Base-by-base conservation (phyloP, 1,284 basidiomycete species). In the Cutaneotrichosporon spelunceum region DNA sequence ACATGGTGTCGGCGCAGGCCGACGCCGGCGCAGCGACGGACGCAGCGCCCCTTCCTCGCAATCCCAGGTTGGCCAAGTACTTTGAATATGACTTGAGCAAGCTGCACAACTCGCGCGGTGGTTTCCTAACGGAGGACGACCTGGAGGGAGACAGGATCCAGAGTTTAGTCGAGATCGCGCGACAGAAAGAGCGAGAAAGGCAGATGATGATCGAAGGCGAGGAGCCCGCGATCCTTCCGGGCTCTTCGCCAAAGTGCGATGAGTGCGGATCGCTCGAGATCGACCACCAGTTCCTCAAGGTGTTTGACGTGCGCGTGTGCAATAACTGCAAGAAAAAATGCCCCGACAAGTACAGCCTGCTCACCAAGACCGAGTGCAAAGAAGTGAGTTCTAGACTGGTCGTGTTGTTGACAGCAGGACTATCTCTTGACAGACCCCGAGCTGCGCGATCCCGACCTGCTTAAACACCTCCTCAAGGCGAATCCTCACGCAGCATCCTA, bases 311-410 rank as follows among this genome's bases (percentile, higher is more conserved):
- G 73, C 74, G 86, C 21, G 91, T 99, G 2, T 99, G 95, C 80
- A 88, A 88, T 67, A 86, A 84, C 67, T 98, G 94, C 80, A 91
- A 93, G 80, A 87, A 92, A 70, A 87, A 89, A 67, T 84, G 86
- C 56, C 91, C 92, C 9, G 94, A 98, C 72, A 88, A 88, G 76
- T 99, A 97, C 77, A 92, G 91, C 76, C 82, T 99, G 2, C 80
- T 99, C 56, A 99, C 96, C 1, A 99, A 99, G 82, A 98, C 96
- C 0, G 96, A 99, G 78, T 98, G 94, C 79, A 97, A 96, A 79
- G 90, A 93, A 83, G 48, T 50, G 48, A 30, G 48, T 30, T n/a
- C 6, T 23, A 11, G 23, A 24, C 10, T 24, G 45, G 9, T 21
- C 16, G 23, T 47, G 45, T 19, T 21, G 49, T 50, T 59, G 26